Conservation (phyloP, 257 asterid species). For the Rauvolfia tetraphylla region DNA sequence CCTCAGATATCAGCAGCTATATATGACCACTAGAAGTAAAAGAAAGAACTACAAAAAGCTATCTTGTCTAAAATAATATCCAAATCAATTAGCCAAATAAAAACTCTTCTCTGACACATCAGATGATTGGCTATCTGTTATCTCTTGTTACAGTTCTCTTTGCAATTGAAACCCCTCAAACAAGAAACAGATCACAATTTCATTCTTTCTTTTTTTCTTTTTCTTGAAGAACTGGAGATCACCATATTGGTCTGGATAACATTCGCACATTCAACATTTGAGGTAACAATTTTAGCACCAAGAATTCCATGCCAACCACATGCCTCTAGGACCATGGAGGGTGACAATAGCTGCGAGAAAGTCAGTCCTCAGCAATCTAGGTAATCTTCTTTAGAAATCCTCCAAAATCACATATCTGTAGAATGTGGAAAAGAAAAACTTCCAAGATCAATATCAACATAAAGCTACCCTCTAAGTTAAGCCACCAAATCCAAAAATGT, state of each 20-base stretch:
- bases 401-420: neutral
- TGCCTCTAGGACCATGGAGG: neutral
- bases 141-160: neutral
- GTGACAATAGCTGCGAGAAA: neutral
- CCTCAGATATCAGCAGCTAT: neutral
- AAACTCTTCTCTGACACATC: neutral
- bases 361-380: neutral
- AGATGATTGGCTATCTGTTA: neutral
- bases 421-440: neutral
- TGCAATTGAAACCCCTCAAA: neutral
- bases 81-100: neutral
- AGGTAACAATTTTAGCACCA: neutral
- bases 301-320: neutral
- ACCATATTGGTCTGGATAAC: too few relatives aligned
- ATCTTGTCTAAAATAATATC: neutral
- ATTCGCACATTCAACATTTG: too few relatives aligned
- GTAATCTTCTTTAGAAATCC: too few relatives aligned
- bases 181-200: neutral
- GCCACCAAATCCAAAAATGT: neutral
- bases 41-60: neutral
- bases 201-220: too few relatives aligned
- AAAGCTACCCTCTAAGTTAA: neutral
- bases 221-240: neutral
- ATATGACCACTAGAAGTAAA: neutral
- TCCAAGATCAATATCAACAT: neutral